Evolutionary conservation across 768 basidiomycete species (phyloP), one percentile per base, ranked within the genome.

Genomic region (Brasilioporus rufonigricans): DNA sequence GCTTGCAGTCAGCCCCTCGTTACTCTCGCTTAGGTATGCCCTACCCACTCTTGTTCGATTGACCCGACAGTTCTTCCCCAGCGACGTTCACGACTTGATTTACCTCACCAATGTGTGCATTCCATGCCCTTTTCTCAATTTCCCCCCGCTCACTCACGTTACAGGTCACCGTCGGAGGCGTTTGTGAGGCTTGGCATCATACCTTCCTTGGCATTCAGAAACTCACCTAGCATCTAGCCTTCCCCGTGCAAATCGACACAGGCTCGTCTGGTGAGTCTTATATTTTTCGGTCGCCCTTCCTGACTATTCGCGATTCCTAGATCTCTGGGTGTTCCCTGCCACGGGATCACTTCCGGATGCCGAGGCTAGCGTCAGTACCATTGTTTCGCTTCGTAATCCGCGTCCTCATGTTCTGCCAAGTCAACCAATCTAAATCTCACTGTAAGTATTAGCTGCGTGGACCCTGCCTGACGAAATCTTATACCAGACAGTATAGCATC

Each of bases 211-310:
- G 2, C 8, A 32, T 18, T 18, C 23, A 19, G 24, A 31, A 31
- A 23, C 52, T 57, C 44, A 67, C 16, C 14, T 38, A 7, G 29
- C 24, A 16, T 26, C 1, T 58, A 92, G 90, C 76, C 16, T 89
- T 86, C 68, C 72, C 79, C 46, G 81, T 91, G 14, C 91, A 93
- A 68, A 74, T 93, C 45, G 91, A 93, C 71, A 91, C 90, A 2
- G 91, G 91, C 57, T 92, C 90, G 11, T 72, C 68, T 48, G 66
- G 65, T 72, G 48, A 5, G 55, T 51, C 39, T 1, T 32, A 4
- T 1, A 4, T 19, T 31, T 10, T 14, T 18, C 11, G 1, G 4
- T 13, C 24, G 16, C 14, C 33, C 16, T 26, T 35, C 11, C 38
- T 55, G 33, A 39, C 44, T 26, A 10, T 31, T 13, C 16, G n/a